Evolutionary conservation across 2,329 filamentous ascomycete genomes (phyloP), one percentile per base, ranked within the genome.

Genomic region (Leptographium lundbergii): DNA sequence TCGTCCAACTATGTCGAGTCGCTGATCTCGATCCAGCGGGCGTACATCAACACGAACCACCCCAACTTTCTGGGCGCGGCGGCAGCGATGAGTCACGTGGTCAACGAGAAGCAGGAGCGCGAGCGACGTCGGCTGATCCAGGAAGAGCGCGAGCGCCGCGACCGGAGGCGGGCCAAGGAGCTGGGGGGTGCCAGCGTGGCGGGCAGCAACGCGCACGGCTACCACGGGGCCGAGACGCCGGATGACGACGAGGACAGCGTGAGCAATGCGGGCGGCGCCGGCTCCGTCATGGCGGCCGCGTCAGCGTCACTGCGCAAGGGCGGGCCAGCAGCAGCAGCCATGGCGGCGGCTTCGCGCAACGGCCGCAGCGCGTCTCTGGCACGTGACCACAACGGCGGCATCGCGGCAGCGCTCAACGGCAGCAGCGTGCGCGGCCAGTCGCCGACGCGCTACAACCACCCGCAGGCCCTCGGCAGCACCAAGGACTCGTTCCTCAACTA

Each of bases 41-140:
- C 94, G 24, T 99, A 99, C 73, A 97, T 99, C 75, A 99, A 99
- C 76, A 99, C 94, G 50, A 99, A 99, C 69, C 94, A 99, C 70
- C 94, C 94, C 55, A 99, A 99, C 73, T 99, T 99, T 76, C 82
- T 97, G 19, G 94, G 94, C 52, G 94, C 94, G 19, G 92, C 94
- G 25, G 92, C 91, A 42, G 94, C 94, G 63, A 99, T 99, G 94
- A 92, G 90, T 65, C 91, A 94, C 54, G 92, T 99, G 54, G 95
- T 99, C 62, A 89, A 84, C 69, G 92, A 88, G 69, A 96, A 94
- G 74, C 91, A 97, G 70, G 94, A 99, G 65, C 87, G 91, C 65
- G 92, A 99, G 73, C 87, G 90, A 72, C 91, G 90, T 71, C 82
- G 80, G 47, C 73, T 88, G 50, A 77, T 89, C 22, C 87, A 89